Evolutionary conservation across 768 basidiomycete species (phyloP), one percentile per base, ranked within the genome.

Genomic region (Phanerodontia chrysosporium): DNA sequence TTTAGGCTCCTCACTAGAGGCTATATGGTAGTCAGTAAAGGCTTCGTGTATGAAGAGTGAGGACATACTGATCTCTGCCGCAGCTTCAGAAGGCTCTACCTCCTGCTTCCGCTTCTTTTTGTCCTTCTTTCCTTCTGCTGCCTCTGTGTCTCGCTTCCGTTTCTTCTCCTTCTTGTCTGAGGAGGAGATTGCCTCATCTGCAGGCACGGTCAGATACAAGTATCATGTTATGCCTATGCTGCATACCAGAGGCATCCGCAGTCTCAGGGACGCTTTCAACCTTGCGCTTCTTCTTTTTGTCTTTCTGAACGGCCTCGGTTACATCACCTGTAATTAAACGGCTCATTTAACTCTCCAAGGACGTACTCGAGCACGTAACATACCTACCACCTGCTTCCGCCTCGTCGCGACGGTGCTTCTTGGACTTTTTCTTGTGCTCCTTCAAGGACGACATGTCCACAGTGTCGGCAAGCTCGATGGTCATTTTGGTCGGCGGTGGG

Each of bases 131-230:
- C 4, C 56, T 28, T 58, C 55, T 12, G 67, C 68, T 3, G 65
- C 63, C 45, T 64, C 73, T 18, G 67, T 68, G 29, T 78, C 72
- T 8, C 73, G 72, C 62, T 79, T 78, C 29, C 74, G 74, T 65
- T 77, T 79, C 65, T 71, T 73, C 71, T 75, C 76, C 46, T 72
- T 70, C 7, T 44, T 14, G 25, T 62, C 57, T 1, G 36, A 14
- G 2, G 55, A 46, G 54, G 51, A 25, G 10, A 24, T 7, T 0
- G 22, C 22, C 42, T 14, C 51, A 1, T 35, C 21, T 39, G 22
- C 39, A 28, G 5, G 52, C 21, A 42, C 36, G 30, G 16, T 51
- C 18, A 51, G 49, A 6, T 8, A 28, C 49, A n/a, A n/a, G 16
- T 18, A 18, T 4, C 9, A 32, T n/a, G 18, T 13, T 21, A 29